These are phyloP conservation scores for Tolypocladium endophyticum DNA, from an alignment of 2,329 filamentous ascomycete species.

Conservation along the genomic window DNA sequence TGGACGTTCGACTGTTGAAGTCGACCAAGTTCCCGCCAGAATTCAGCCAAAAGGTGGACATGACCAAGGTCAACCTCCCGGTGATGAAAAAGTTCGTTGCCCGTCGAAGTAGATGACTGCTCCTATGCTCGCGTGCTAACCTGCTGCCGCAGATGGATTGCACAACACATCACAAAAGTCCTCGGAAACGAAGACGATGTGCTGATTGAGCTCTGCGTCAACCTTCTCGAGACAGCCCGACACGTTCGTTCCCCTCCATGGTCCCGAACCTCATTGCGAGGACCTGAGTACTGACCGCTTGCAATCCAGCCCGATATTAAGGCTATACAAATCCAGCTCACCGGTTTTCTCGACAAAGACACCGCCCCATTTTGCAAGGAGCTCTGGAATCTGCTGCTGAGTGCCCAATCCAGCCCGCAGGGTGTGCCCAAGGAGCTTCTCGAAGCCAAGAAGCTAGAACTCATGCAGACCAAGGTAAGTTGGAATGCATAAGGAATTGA, in stretches of 20 bases:
- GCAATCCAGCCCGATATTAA: conserved; percentile 82
- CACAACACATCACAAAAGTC: conserved; percentile 75
- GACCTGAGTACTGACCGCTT: conserved; percentile 10
- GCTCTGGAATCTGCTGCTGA: conserved; percentile 83
- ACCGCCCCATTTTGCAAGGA: conserved; percentile 85
- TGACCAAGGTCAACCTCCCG: conserved; percentile 91
- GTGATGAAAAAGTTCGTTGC: conserved; percentile 84
- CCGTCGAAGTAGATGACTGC: neutral
- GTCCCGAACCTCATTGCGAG: neutral
- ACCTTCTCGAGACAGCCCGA: conserved; percentile 60
- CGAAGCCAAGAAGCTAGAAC: conserved; percentile 90
- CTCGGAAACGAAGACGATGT: conserved; percentile 92
- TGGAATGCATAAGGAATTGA: neutral
- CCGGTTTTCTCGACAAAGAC: conserved; percentile 90
- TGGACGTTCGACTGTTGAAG: conserved; percentile 81
- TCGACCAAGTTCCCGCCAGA: conserved; percentile 89
- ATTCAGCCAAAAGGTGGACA: conserved; percentile 93
- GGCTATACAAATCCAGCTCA: conserved; percentile 84
- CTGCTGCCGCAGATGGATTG: conserved; percentile 69
- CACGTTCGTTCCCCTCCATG: conserved; percentile 41
- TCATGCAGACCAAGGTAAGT: conserved; percentile 85
- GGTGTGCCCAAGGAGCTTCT: conserved; percentile 90
- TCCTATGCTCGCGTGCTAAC: conserved; percentile 7
- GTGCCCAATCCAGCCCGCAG: conserved; percentile 77
- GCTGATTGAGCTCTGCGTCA: conserved; percentile 74